Evolutionary conservation across 805 yeast genomes (phyloP).

Genomic region (Jamesozyma hellenica): DNA sequence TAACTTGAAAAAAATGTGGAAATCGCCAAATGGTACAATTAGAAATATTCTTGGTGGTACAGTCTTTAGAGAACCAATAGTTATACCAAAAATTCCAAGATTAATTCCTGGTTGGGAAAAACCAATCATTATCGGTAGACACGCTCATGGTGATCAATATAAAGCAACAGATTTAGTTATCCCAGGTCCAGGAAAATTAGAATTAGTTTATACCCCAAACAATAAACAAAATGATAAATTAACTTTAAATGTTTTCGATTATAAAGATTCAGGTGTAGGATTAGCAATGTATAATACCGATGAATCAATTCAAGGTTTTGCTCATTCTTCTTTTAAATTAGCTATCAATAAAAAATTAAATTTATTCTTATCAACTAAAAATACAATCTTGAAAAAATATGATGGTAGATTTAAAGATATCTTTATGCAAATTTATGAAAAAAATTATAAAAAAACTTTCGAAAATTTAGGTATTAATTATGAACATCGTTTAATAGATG

Average conservation of each 20-base stretch:
- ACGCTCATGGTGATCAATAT: conserved; percentile 78
- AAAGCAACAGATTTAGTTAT: conserved; percentile 67
- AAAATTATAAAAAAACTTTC: conserved; percentile 45
- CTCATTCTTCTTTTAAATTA: conserved; percentile 68
- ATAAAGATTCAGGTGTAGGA: conserved; percentile 54
- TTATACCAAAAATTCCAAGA: conserved; percentile 67
- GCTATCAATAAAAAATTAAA: conserved; percentile 57
- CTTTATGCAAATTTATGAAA: conserved; percentile 56
- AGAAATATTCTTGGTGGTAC: conserved; percentile 76
- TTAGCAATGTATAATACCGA: conserved; percentile 79
- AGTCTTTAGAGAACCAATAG: conserved; percentile 76
- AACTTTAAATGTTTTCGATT: conserved; percentile 44
- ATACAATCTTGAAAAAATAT: conserved; percentile 71
- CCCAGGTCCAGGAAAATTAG: conserved; percentile 51
- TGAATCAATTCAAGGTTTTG: conserved; percentile 66
- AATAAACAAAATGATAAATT: conserved; percentile 37
- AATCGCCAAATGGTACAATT: conserved; percentile 77
- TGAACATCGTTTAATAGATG: conserved; percentile 76
- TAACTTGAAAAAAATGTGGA: conserved; percentile 69
- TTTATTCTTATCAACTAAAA: conserved; percentile 63
- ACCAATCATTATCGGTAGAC: conserved; percentile 80
- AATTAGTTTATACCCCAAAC: conserved; percentile 55
- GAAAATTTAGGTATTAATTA: conserved; percentile 56
- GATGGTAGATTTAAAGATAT: conserved; percentile 79
- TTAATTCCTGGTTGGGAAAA: conserved; percentile 72